Evolutionary conservation across 2,329 filamentous ascomycete species (phyloP).

Genomic region (Dothideomycetes sp.): DNA sequence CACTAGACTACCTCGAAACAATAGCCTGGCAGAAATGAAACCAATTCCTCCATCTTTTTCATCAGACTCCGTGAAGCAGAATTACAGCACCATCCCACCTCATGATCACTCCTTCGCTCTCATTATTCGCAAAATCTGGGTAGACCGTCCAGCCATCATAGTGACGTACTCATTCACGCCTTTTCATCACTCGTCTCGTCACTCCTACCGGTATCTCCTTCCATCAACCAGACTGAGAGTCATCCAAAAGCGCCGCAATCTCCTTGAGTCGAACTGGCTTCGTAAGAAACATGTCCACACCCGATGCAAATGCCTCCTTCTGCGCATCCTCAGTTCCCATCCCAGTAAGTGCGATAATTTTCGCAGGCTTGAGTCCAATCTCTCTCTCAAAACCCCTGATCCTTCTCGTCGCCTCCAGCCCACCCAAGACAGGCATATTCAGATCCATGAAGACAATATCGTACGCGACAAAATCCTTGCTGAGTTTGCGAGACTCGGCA

Average conservation of each 20-base stretch:
- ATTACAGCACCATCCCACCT: too few relatives aligned
- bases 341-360: conserved; percentile 15
- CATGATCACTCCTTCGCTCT: too few relatives aligned
- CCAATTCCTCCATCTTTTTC: too few relatives aligned
- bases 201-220: background rate
- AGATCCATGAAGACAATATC: conserved; percentile 37
- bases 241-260: too few relatives aligned
- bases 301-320: conserved; percentile 18
- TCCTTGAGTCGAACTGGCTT: conserved; percentile 22
- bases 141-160: too few relatives aligned
- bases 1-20: too few relatives aligned
- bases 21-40: too few relatives aligned
- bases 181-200: too few relatives aligned
- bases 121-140: too few relatives aligned
- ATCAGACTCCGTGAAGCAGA: too few relatives aligned
- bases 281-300: conserved; percentile 21
- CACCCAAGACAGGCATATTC: conserved; percentile 8
- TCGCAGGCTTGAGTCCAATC: conserved; percentile 12
- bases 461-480: conserved; percentile 9
- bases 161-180: too few relatives aligned
- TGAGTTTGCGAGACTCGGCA: background rate
- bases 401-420: conserved; percentile 15
- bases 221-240: conserved; percentile 4
- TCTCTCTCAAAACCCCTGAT: conserved; percentile 21
- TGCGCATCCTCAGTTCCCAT: conserved; percentile 12